Evolutionary conservation across 2,329 filamentous ascomycete species (phyloP).

Genomic region (Xylariaceae sp.): DNA sequence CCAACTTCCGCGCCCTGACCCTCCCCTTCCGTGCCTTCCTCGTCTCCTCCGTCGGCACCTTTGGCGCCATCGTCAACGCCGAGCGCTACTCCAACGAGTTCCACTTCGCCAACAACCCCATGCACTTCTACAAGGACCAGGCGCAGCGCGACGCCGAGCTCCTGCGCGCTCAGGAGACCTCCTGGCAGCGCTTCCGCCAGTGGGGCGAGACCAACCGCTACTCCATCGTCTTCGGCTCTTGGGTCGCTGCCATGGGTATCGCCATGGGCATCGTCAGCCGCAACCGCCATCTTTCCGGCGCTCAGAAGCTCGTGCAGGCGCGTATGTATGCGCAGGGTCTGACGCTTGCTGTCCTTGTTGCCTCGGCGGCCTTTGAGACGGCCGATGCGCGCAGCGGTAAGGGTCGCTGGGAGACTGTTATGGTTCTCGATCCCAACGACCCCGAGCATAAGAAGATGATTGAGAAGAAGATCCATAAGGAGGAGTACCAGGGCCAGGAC

Average conservation of each 20-base stretch:
- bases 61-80: slow-evolving; percentile 80
- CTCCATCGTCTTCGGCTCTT: slow-evolving; percentile 74
- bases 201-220: slow-evolving; percentile 82
- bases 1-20: slow-evolving; percentile 74
- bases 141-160: slow-evolving; percentile 52
- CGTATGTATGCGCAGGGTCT: slow-evolving; percentile 90
- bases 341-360: slow-evolving; percentile 77
- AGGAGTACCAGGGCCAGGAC: slow-evolving; percentile 83
- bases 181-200: slow-evolving; percentile 56
- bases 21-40: slow-evolving; percentile 89
- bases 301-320: slow-evolving; percentile 89
- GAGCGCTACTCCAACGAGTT: slow-evolving; percentile 63
- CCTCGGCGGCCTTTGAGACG: slow-evolving; percentile 76
- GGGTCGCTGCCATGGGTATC: slow-evolving; percentile 73
- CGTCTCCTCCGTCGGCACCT: slow-evolving; percentile 74
- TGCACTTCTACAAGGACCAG: slow-evolving; percentile 60
- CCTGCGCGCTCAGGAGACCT: slow-evolving; percentile 51
- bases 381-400: slow-evolving; percentile 69
- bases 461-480: slow-evolving; percentile 82
- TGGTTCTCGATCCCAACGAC: slow-evolving; percentile 73
- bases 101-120: slow-evolving; percentile 65
- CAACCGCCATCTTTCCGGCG: slow-evolving; percentile 65
- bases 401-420: slow-evolving; percentile 79
- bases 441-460: slow-evolving; percentile 77
- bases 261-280: slow-evolving; percentile 72